Percentiles rank a stretch among this genome's conserved stretches.
These are phyloP conservation scores for Pythium insidiosum DNA, from an alignment of 352 stramenopile species.

Conservation along the genomic window DNA sequence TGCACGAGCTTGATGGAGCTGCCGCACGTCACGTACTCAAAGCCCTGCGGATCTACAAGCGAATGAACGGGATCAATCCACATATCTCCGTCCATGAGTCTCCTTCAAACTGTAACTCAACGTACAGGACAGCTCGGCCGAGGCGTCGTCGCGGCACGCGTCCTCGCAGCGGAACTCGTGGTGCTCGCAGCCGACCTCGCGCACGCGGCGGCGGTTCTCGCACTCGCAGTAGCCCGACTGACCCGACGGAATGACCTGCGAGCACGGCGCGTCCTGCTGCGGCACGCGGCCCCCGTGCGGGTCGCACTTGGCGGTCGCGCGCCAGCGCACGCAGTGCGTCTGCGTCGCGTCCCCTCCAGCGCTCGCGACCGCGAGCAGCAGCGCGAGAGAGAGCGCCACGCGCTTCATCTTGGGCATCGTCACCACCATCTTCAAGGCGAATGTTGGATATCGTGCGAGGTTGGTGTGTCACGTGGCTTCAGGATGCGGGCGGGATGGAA, in stretches of 20 bases:
- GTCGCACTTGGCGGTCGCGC: slow-evolving; percentile 59
- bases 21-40: slow-evolving; percentile 77
- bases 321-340: slow-evolving; percentile 59
- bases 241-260: slow-evolving; percentile 30
- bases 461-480: too few species aligned
- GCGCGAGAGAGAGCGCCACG: neutral
- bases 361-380: neutral
- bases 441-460: too few species aligned
- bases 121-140: slow-evolving; percentile 65
- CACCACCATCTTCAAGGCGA: too few species aligned
- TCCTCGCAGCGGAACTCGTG: slow-evolving; percentile 72
- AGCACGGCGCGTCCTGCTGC: slow-evolving; percentile 52
- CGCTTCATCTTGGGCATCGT: too few species aligned
- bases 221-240: slow-evolving; percentile 76
- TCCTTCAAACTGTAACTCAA: too few species aligned
- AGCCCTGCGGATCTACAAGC: slow-evolving; percentile 48
- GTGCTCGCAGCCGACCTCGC: slow-evolving; percentile 69
- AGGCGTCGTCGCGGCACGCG: slow-evolving; percentile 59
- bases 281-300: slow-evolving; percentile 58
- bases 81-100: too few species aligned
- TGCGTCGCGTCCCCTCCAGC: neutral
- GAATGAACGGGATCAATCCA: slow-evolving; percentile 1
- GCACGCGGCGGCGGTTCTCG: slow-evolving; percentile 62
- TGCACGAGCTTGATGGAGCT: slow-evolving; percentile 83
- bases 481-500: too few species aligned